A percentile compares a stretch with the other conserved stretches of the same genome.
These are phyloP conservation scores for Cladosporium velox DNA, from an alignment of 2,329 filamentous ascomycete species.

Conservation along the genomic window DNA sequence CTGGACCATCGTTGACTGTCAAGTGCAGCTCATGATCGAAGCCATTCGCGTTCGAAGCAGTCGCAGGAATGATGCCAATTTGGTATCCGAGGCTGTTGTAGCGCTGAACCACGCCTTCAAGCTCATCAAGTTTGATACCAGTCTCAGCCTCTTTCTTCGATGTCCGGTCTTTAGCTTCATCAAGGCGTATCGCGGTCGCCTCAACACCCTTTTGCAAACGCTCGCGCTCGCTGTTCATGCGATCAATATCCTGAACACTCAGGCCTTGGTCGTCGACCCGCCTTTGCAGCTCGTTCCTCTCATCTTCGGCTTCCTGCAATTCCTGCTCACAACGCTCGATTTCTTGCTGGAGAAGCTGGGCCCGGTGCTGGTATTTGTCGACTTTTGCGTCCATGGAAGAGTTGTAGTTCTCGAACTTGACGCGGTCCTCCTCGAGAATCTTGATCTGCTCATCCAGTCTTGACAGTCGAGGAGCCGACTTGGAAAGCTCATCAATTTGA, in stretches of 20 bases:
- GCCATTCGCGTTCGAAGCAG: constrained; percentile 82
- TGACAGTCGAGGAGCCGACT: constrained; percentile 78
- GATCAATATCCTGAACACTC: constrained; percentile 97
- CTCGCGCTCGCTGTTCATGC: constrained; percentile 95
- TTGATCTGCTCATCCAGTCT: constrained; percentile 87
- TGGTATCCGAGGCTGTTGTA: constrained; percentile 97
- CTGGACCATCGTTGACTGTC: constrained; percentile 74
- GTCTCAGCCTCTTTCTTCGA: constrained; percentile 88
- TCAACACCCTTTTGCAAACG: constrained; percentile 88
- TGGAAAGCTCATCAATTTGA: constrained; percentile 87
- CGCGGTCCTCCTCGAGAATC: constrained; percentile 89
- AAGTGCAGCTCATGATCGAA: constrained; percentile 82
- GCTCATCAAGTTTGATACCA: constrained; percentile 79
- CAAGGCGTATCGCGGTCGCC: constrained; percentile 70
- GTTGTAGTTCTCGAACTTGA: constrained; percentile 96
- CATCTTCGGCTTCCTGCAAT: constrained; percentile 76
- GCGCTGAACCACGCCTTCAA: constrained; percentile 84
- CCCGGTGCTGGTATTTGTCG: constrained; percentile 82
- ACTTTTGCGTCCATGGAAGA: constrained; percentile 78
- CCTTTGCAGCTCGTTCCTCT: constrained; percentile 76
- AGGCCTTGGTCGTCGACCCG: constrained; percentile 91
- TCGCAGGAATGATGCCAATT: constrained; percentile 82
- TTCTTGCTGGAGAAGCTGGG: constrained; percentile 81
- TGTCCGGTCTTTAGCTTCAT: constrained; percentile 81
- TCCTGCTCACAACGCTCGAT: constrained; percentile 76